phyloP scores from a whole-genome alignment of 768 basidiomycete genomes.

The Suillus paluster region DNA sequence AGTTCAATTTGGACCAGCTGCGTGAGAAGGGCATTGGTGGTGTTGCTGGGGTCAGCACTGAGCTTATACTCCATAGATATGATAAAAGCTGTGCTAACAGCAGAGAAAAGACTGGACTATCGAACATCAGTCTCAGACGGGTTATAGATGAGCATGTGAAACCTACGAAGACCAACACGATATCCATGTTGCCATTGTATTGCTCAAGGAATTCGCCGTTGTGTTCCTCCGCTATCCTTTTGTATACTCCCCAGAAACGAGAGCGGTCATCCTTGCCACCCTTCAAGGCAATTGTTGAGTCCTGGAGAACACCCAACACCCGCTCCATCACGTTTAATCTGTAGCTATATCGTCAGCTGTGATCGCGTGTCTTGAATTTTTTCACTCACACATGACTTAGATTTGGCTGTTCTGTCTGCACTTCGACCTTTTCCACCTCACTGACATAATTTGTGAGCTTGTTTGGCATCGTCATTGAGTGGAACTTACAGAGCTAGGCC shows the following conservation, averaged over 20 bases:
- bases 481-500: neutral
- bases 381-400: neutral
- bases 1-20: constrained; percentile 14
- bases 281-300: neutral
- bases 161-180: constrained; percentile 26
- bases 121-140: neutral
- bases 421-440: neutral
- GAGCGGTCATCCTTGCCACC: neutral
- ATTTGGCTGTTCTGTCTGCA: neutral
- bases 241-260: constrained; percentile 16
- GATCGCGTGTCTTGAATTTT: neutral
- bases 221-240: constrained; percentile 16
- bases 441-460: neutral
- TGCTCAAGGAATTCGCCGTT: constrained; percentile 19
- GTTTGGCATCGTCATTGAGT: neutral
- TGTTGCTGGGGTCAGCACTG: constrained; percentile 12
- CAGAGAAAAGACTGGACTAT: constrained; percentile 18
- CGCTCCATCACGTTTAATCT: neutral
- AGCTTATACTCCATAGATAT: constrained; percentile 12
- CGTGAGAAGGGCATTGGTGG: constrained; percentile 15
- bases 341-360: neutral
- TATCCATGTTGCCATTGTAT: constrained; percentile 17
- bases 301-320: neutral
- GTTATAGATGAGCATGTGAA: neutral
- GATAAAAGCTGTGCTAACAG: constrained; percentile 15